Percentiles rank a stretch among this genome's conserved stretches.
Evolutionary conservation across 352 stramenopile species (phyloP).

Genomic region (Globisporangium paroecandrum): DNA sequence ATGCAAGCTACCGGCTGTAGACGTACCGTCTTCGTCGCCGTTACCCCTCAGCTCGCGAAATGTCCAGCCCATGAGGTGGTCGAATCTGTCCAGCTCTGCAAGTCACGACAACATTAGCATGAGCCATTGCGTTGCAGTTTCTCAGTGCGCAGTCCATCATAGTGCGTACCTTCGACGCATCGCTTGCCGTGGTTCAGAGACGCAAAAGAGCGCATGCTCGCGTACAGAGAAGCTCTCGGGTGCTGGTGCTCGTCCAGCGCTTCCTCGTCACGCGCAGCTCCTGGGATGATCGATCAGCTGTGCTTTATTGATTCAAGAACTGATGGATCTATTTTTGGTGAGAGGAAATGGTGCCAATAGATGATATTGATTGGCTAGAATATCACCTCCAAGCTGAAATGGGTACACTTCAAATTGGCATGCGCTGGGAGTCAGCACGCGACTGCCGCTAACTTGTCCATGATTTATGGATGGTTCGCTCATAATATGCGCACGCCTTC

Average conservation of each 20-base stretch:
- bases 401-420: no score
- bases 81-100: conserved; percentile 56
- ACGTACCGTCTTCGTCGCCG: conserved; percentile 16
- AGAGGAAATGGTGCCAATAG: no score
- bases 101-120: neutral
- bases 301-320: no score
- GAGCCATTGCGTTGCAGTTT: neutral
- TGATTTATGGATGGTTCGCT: no score
- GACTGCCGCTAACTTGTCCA: no score
- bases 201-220: conserved; percentile 16
- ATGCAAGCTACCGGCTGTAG: neutral
- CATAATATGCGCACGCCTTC: no score
- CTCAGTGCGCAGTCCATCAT: neutral
- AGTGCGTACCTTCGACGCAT: conserved; percentile 24
- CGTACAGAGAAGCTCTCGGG: neutral
- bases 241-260: neutral
- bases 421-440: no score
- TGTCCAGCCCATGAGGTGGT: conserved; percentile 55
- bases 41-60: conserved; percentile 33
- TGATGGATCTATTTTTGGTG: conserved; percentile 2
- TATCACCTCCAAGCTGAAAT: no score
- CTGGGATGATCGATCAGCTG: neutral
- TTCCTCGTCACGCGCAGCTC: neutral
- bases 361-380: no score
- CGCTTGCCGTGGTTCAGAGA: conserved; percentile 21